phyloP scores from a whole-genome alignment of 306 rosid genomes.

The Begonia peltatifolia region DNA sequence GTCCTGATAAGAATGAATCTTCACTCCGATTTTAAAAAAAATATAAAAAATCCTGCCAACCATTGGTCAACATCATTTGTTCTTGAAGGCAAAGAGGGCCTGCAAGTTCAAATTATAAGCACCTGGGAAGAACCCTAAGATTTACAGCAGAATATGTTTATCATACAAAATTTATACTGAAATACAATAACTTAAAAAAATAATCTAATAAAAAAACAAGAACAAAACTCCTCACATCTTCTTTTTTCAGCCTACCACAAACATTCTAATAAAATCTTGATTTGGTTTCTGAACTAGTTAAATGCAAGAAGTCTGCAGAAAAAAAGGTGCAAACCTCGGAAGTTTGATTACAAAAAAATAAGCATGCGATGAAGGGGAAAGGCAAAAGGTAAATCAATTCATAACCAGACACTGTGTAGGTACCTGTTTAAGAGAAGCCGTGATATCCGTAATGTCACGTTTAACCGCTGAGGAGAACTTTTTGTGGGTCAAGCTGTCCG shows the following conservation, averaged over 20 bases:
- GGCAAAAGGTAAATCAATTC: too few species aligned
- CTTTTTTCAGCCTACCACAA: neutral
- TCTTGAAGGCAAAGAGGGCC: neutral
- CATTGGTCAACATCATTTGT: neutral
- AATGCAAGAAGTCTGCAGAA: neutral
- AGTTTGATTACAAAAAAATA: neutral
- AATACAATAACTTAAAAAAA: neutral
- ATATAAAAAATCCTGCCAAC: neutral
- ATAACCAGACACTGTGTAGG: neutral
- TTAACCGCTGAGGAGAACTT: slow-evolving; percentile 61
- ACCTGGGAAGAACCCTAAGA: neutral
- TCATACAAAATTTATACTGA: neutral
- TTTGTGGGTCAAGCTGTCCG: slow-evolving; percentile 89
- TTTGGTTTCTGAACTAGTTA: neutral
- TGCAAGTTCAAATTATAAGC: slow-evolving; percentile 2
- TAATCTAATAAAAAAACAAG: neutral
- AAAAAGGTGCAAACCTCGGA: neutral
- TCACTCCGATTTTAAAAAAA: neutral
- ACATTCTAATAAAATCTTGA: neutral
- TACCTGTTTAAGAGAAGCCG: slow-evolving; percentile 69
- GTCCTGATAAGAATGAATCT: neutral
- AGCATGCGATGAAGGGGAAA: too few species aligned
- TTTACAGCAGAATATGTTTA: neutral
- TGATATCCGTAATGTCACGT: slow-evolving; percentile 8
- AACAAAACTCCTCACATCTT: neutral